Evolutionary conservation across 331 rosid genomes (phyloP), one percentile per base, ranked within the genome.

Genomic region (Malus hybrid): DNA sequence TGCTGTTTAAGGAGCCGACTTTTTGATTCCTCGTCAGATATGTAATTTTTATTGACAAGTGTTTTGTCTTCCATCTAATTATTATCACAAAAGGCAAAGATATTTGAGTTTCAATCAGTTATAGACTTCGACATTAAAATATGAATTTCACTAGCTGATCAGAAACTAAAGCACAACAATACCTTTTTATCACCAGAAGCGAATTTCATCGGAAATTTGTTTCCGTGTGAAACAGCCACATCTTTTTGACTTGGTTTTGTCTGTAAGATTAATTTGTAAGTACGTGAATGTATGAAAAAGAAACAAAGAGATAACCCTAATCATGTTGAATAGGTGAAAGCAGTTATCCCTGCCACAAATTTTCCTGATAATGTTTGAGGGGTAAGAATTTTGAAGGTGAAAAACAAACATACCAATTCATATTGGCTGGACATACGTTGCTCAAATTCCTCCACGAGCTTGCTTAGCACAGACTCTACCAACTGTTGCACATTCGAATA

Each of bases 391-490:
- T 68, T 71, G 30, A 44, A 66, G 55, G 64, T 67, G 16, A 33
- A 69, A 77, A 69, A 74, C 50, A 68, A 14, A 24, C 70, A 7
- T 87, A 93, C 99, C 96, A 53, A 82, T 73, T 88, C 93, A 78
- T 72, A 74, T 82, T 87, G 93, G 87, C 87, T 77, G 33, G 90
- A 83, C 65, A 89, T 79, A 4, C 97, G 91, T 68, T 81, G 90
- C 81, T 92, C 96, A 77, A 92, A 91, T 85, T 95, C 93, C 85
- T 90, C 96, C 74, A 87, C 88, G 39, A 95, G 93, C 87, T 90
- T 90, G 70, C 82, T 92, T 76, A 95, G 79, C 75, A 95, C 89
- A 62, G 99, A 92, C 84, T 95, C 99, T 42, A 95, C 93, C 84
- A 95, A 66, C 98, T 95, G 89, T 78, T 72, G 63, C 87, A 81